phyloP scores from a whole-genome alignment of 768 basidiomycete species.

The Tylopilus balloui region DNA sequence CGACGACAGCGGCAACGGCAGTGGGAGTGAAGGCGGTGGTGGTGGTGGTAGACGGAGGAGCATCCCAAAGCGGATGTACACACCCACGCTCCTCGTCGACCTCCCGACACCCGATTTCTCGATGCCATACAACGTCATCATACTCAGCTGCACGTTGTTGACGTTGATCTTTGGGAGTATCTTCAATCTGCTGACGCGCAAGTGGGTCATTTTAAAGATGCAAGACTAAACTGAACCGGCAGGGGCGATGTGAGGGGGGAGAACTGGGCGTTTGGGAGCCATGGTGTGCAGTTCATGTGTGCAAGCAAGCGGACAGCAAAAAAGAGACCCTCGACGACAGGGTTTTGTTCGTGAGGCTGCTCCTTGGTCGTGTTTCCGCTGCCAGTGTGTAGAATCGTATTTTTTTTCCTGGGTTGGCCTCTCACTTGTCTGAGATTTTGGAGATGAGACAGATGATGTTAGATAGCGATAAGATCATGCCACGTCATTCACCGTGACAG shows the following conservation, averaged over 20 bases:
- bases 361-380: neutral
- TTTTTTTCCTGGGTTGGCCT: neutral
- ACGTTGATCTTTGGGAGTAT: conserved; percentile 92
- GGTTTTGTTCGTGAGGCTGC: neutral
- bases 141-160: conserved; percentile 86
- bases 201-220: conserved; percentile 58
- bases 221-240: neutral
- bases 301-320: too few relatives aligned
- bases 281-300: too few relatives aligned
- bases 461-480: neutral
- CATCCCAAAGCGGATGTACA: conserved; percentile 56
- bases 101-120: conserved; percentile 99
- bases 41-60: neutral
- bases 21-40: conserved; percentile 2
- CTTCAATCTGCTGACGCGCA: conserved; percentile 81
- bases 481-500: neutral
- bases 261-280: too few relatives aligned
- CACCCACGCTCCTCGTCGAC: conserved; percentile 76
- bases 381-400: too few relatives aligned
- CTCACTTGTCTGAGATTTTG: neutral
- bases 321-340: too few relatives aligned
- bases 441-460: neutral
- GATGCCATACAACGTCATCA: conserved; percentile 99
- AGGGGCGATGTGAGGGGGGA: too few relatives aligned
- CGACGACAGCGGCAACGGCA: neutral